Evolutionary conservation across 1,284 basidiomycete species (phyloP), one percentile per base, ranked within the genome.

Genomic region (Pseudozyma flocculosa): DNA sequence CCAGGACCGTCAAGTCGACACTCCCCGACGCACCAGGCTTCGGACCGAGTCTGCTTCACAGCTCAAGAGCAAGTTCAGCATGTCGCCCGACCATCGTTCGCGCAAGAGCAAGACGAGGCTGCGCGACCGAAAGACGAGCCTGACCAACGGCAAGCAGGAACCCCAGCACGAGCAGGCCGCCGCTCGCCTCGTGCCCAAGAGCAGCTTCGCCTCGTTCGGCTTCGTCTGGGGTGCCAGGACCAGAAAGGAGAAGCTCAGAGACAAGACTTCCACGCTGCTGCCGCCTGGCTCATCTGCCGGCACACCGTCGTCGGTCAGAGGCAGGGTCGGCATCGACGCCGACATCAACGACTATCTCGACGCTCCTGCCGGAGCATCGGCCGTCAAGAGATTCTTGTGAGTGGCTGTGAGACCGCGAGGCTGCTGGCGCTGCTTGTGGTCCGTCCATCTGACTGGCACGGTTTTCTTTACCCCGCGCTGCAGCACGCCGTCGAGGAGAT

Each of bases 21-120:
- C 23, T 51, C 44, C 17, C 47, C 45, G 23, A 58, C 61, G 3
- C 61, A 51, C 2, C 45, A 50, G 2, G 50, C 53, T 11, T 4
- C 15, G 32, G 32, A 9, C 15, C 32, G 22, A 37, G 10, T 43
- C 54, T 0, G 19, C 40, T 22, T 45, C 56, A 19, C 54, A 53
- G n/a, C 50, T 64, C 19, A 50, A 42, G 40, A 60, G 57, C 50
- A 64, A 64, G 15, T 64, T 64, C 39, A 56, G 54, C 54, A 64
- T 64, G 56, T 64, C 61, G 5, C 61, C 61, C 19, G 50, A 56
- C 13, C 61, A 64, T 23, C 49, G 43, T 9, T 54, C 61, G 4
- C 56, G 60, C 22, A 50, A 50, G 24, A 43, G 39, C 38, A 64
- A 64, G 36, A 24, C 43, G 1, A 39, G 61, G 30, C 30, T 32